Evolutionary conservation across 1,284 basidiomycete species (phyloP).

Genomic region (Gastroboletus turbinatus): DNA sequence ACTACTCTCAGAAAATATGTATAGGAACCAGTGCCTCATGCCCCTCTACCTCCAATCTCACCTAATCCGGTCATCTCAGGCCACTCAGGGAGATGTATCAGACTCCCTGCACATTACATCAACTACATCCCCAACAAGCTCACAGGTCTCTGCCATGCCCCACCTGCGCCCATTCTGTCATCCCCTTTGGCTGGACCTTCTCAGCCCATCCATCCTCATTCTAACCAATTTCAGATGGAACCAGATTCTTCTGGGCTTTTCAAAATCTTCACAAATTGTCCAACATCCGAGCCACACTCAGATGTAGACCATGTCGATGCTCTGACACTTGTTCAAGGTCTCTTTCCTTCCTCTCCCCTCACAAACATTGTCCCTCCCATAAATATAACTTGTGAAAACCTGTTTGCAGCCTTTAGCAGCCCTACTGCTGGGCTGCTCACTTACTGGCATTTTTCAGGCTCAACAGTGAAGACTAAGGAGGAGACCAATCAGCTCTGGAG

Average conservation of each 20-base stretch:
- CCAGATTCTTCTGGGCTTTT: not conserved
- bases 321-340: not conserved
- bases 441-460: no score
- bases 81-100: rapidly evolving
- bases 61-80: not conserved
- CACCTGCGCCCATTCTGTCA: not conserved
- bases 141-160: not conserved
- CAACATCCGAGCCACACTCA: not conserved
- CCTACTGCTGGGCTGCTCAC: no score
- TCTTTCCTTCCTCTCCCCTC: not conserved
- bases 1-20: not conserved
- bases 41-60: not conserved
- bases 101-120: not conserved
- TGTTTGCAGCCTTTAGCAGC: no score
- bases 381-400: not conserved
- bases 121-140: not conserved
- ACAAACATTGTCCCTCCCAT: not conserved
- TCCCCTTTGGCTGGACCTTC: not conserved
- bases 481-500: no score
- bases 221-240: not conserved
- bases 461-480: no score
- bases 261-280: not conserved
- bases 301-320: rapidly evolving
- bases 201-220: not conserved
- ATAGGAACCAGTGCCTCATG: not conserved